Evolutionary conservation across 768 basidiomycete genomes (phyloP).

Genomic region (Amanita subjunquillea): DNA sequence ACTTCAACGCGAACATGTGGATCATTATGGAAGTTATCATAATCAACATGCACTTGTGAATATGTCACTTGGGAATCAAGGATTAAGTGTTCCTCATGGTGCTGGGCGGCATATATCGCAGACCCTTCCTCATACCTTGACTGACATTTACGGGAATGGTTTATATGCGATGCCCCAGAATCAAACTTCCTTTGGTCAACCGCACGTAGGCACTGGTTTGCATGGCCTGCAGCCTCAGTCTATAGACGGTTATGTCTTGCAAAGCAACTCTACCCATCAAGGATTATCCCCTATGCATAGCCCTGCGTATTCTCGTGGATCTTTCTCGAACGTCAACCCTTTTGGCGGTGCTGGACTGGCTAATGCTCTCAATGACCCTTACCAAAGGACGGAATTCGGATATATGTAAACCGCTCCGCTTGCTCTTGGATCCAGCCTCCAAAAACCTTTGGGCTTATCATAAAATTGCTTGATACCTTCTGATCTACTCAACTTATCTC

Average conservation of each 20-base stretch:
- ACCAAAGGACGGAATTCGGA: constrained; percentile 63
- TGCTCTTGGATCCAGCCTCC: constrained; percentile 13
- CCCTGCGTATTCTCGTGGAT: constrained; percentile 47
- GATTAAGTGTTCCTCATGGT: constrained; percentile 33
- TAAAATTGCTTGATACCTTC: constrained; percentile 21
- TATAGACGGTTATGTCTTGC: constrained; percentile 76
- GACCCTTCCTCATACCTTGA: constrained; percentile 41
- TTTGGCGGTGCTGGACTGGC: constrained; percentile 49
- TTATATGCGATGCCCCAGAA: constrained; percentile 49
- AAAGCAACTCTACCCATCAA: constrained; percentile 59
- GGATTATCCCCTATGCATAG: constrained; percentile 50
- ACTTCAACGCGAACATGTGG: constrained; percentile 88
- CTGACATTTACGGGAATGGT: constrained; percentile 58
- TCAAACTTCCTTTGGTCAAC: constrained; percentile 48
- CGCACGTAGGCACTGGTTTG: constrained; percentile 42
- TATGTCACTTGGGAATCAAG: constrained; percentile 47
- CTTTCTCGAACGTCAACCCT: constrained; percentile 34
- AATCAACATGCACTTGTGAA: constrained; percentile 51
- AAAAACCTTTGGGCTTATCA: constrained; percentile 14
- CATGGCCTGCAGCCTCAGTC: constrained; percentile 59
- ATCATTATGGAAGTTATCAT: constrained; percentile 51
- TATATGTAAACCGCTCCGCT: constrained; percentile 55
- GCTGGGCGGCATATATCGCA: constrained; percentile 49
- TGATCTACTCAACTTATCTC: constrained; percentile 31
- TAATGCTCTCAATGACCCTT: constrained; percentile 56